Evolutionary conservation across 1,284 basidiomycete genomes (phyloP), one percentile per base, ranked within the genome.

Genomic region (Fomes fomentarius): DNA sequence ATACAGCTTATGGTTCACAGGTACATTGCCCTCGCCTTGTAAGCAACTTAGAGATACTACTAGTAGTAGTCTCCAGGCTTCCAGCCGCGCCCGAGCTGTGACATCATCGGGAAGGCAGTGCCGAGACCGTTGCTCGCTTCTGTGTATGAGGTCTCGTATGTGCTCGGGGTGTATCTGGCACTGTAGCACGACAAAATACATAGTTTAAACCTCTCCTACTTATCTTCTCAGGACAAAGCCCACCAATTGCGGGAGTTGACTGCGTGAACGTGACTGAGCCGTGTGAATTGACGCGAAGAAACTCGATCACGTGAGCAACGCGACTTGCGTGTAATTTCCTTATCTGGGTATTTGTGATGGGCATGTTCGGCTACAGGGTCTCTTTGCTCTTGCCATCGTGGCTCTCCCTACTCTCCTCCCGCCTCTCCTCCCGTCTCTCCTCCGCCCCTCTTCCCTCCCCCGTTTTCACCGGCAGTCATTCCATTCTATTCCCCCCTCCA

Each of bases 21-120:
- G 49, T 87, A 86, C 61, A 52, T 83, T 45, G 76, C 80, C 19
- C 70, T 87, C 58, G 76, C 76, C 3, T 64, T 84, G 58, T 84
- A 34, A 51, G 39, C 8, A 21, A 17, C 9, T 24, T 25, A 12
- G 10, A 24, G n/a, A 28, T 22, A 41, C 26, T 14, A 26, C 22
- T 41, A 25, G 22, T 19, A 11, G 1, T n/a, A 12, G 45, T 37
- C 30, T 22, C 15, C 22, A 17, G 38, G 19, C 21, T 15, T 15
- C 21, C 7, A 3, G 22, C 11, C 40, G 41, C 8, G 41, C 26
- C 14, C 26, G 24, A 17, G 14, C 15, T 17, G 43, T 45, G 43
- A 45, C 43, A 45, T 33, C 30, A 33, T 31, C 41, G 1, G 10
- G 8, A 37, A 8, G 11, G n/a, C 34, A 17, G 34, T 37, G 34